Evolutionary conservation across 2,329 filamentous ascomycete genomes (phyloP), one percentile per base, ranked within the genome.

Genomic region (Polytolypa hystricis): DNA sequence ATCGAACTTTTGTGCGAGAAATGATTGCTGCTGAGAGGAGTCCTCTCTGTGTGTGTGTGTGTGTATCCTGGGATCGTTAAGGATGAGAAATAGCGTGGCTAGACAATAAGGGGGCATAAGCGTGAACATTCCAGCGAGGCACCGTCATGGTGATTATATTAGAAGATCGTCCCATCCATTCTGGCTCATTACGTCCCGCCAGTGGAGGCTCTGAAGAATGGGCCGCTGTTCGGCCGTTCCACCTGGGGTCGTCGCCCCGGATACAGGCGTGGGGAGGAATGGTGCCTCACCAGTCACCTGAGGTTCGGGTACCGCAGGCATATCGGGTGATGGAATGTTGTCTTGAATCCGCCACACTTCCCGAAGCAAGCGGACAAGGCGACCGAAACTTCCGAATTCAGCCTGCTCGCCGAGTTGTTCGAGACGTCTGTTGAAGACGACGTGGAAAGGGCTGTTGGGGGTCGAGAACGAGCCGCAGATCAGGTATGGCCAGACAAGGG

Each of bases 131-230:
- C n/a, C n/a, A n/a, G n/a, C n/a, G n/a, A n/a, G n/a, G n/a, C n/a
- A n/a, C n/a, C 21, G 7, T 25, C 21, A 7, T 7, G 21, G 21
- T 7, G 14, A 28, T 64, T 66, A 93, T 65, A 93, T 86, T 61
- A 93, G 74, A 62, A 94, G 70, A 67, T 84, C 89, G 61, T 93
- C 84, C 85, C 84, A 93, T 52, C 77, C 77, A 68, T 85, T 87
- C 68, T 79, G 76, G 65, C 75, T 77, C 85, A 94, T 93, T 60
- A 87, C 77, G 65, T 91, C 83, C 69, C 86, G 73, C 86, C 86
- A 94, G 77, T 85, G 84, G 65, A 93, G 74, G 39, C 62, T 58
- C 20, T 58, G 58, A 10, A 33, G 15, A n/a, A 20, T 28, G n/a
- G 30, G 19, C 7, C 31, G 37, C 12, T 30, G 39, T 11, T 35